phyloP scores from a whole-genome alignment of 176 grass and related monocot species.

The Oryza brachyantha region DNA sequence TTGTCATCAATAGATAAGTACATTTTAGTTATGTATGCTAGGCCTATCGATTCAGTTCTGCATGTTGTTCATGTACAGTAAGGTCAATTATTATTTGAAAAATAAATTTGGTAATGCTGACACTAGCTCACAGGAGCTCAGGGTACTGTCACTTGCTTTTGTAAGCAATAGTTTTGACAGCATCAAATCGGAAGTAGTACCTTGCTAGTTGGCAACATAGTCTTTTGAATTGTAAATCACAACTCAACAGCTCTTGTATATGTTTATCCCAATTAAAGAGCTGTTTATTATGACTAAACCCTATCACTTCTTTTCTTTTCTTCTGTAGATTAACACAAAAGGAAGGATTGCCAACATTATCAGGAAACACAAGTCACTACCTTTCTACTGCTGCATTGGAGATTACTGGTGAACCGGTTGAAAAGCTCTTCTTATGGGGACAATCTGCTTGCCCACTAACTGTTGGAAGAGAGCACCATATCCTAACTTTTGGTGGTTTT shows the following conservation, averaged over 20 bases:
- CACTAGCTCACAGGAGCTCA: neutral
- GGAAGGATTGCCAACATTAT: constrained; percentile 31
- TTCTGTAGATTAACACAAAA: constrained; percentile 55
- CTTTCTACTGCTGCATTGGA: constrained; percentile 51
- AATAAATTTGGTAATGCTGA: neutral
- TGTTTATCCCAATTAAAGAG: neutral
- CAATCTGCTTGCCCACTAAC: constrained; percentile 63
- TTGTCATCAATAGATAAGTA: neutral
- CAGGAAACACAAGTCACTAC: constrained; percentile 33
- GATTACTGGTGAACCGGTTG: constrained; percentile 64
- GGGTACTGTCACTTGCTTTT: neutral
- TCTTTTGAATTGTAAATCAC: constrained; percentile 18
- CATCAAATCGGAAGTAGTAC: neutral
- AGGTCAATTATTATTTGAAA: neutral
- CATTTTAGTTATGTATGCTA: constrained; percentile 2
- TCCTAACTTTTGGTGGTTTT: constrained; percentile 92
- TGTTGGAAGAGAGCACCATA: constrained; percentile 29
- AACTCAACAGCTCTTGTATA: constrained; percentile 7
- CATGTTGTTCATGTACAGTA: neutral
- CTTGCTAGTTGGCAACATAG: neutral
- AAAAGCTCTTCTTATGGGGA: constrained; percentile 93
- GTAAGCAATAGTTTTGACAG: neutral
- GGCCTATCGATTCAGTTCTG: neutral
- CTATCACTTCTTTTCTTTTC: constrained; percentile 11
- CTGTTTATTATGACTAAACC: constrained; percentile 9